A percentile compares a stretch with the other conserved stretches of the same genome.
These are phyloP conservation scores for Mycena vitilis DNA, from an alignment of 768 basidiomycete genomes.

Conservation along the genomic window DNA sequence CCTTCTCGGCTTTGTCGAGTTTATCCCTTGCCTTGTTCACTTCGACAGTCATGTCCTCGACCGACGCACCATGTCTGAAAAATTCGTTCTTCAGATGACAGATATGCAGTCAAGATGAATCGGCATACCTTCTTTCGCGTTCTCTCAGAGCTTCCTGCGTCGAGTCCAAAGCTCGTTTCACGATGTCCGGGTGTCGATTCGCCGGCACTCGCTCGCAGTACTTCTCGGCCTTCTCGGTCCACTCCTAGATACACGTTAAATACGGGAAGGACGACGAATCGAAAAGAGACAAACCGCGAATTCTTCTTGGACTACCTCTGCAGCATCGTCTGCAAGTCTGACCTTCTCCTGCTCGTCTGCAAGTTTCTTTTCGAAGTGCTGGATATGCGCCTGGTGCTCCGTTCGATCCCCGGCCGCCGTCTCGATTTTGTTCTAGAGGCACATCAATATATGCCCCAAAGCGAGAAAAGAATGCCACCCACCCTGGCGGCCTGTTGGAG, in stretches of 20 bases:
- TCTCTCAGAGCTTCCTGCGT: constrained; percentile 73
- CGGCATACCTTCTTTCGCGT: constrained; percentile 70
- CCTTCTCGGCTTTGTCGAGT: constrained; percentile 68
- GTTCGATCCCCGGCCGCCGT: constrained; percentile 62
- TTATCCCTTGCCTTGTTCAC: constrained; percentile 72
- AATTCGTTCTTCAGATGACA: neutral
- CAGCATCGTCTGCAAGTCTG: constrained; percentile 55
- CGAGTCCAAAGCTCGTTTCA: constrained; percentile 72
- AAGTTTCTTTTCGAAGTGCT: constrained; percentile 65
- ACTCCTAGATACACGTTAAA: constrained; percentile 55
- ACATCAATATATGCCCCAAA: neutral
- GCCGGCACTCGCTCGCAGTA: constrained; percentile 70
- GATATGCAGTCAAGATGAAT: neutral
- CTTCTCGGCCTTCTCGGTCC: constrained; percentile 72
- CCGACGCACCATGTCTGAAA: constrained; percentile 76
- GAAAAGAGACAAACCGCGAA: constrained; percentile 59
- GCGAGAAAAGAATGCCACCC: constrained; percentile 34
- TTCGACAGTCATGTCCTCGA: constrained; percentile 82
- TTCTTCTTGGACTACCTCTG: constrained; percentile 68
- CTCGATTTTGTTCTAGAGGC: constrained; percentile 59
- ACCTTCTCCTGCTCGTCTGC: constrained; percentile 61
- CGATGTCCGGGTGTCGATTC: constrained; percentile 65
- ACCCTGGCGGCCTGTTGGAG: constrained; percentile 58
- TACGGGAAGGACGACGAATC: neutral
- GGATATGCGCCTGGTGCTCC: constrained; percentile 59